Evolutionary conservation across 768 basidiomycete species (phyloP).

Genomic region (Rhodocollybia butyracea): DNA sequence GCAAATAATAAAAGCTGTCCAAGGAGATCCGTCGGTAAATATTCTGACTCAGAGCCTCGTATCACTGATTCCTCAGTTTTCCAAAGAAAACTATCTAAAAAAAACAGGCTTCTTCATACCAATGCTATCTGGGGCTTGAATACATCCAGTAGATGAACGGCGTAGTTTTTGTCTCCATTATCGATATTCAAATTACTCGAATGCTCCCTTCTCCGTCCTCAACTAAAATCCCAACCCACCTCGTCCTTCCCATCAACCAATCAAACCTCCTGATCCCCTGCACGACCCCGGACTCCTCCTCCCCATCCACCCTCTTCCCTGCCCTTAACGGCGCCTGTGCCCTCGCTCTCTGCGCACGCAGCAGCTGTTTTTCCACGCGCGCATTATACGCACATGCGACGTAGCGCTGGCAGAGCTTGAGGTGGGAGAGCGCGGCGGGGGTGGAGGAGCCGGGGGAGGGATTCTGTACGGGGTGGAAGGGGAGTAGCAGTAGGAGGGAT

Average conservation of each 20-base stretch:
- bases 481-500: no score
- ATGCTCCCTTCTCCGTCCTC: background rate
- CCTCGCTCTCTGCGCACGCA: background rate
- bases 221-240: background rate
- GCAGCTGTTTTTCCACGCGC: background rate
- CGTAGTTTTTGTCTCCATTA: no score
- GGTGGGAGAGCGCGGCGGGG: background rate
- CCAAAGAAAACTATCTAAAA: no score
- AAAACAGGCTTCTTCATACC: no score
- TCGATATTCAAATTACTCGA: no score
- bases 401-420: background rate
- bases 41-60: no score
- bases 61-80: no score
- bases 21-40: no score
- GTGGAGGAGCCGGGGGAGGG: background rate
- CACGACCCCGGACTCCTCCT: background rate
- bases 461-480: background rate
- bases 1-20: no score
- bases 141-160: no score
- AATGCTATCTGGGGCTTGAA: no score
- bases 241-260: constrained; percentile 4
- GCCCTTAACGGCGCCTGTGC: background rate
- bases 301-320: background rate
- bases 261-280: constrained; percentile 2
- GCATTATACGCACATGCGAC: background rate